Percentiles rank a stretch among this genome's conserved stretches.
phyloP scores from a whole-genome alignment of 345 rosid genomes.

The Aethionema arabicum region DNA sequence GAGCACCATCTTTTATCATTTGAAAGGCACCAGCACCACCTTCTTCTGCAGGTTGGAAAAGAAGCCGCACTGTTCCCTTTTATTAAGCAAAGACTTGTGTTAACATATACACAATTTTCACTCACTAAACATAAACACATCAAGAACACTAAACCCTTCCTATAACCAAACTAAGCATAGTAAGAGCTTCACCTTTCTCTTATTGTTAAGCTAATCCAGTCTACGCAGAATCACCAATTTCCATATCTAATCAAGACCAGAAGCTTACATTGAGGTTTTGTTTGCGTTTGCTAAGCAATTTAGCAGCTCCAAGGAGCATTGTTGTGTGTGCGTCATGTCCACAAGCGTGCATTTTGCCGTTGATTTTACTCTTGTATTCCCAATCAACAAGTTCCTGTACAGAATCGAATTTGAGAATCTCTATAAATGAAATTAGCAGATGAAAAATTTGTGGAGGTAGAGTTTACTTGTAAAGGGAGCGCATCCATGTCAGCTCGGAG shows the following conservation, averaged over 20 bases:
- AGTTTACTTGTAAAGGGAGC: slow-evolving; percentile 52
- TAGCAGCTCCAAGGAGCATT: slow-evolving; percentile 92
- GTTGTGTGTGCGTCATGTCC: slow-evolving; percentile 87
- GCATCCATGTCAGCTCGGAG: slow-evolving; percentile 92
- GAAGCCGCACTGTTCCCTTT: slow-evolving; percentile 88
- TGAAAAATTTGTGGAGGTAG: not conserved
- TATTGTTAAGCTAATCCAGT: slow-evolving; percentile 11
- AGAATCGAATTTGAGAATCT: not conserved
- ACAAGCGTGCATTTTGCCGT: slow-evolving; percentile 84
- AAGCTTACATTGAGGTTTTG: slow-evolving; percentile 57
- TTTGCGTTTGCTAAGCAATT: slow-evolving; percentile 69
- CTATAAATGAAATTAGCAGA: not conserved
- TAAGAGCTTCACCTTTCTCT: slow-evolving; percentile 1
- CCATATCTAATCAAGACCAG: slow-evolving; percentile 1
- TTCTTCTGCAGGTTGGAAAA: slow-evolving; percentile 95
- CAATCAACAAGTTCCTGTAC: slow-evolving; percentile 76
- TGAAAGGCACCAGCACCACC: slow-evolving; percentile 85
- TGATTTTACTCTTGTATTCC: slow-evolving; percentile 79
- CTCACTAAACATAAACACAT: slow-evolving; percentile 2
- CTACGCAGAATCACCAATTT: slow-evolving; percentile 2
- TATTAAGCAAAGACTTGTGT: slow-evolving; percentile 15
- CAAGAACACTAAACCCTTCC: slow-evolving; percentile 2
- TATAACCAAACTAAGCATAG: not conserved
- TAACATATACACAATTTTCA: slow-evolving; percentile 1
- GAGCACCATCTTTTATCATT: slow-evolving; percentile 82